Base-by-base conservation (phyloP, 345 rosid species). In the Diplotaxis tenuifolia region DNA sequence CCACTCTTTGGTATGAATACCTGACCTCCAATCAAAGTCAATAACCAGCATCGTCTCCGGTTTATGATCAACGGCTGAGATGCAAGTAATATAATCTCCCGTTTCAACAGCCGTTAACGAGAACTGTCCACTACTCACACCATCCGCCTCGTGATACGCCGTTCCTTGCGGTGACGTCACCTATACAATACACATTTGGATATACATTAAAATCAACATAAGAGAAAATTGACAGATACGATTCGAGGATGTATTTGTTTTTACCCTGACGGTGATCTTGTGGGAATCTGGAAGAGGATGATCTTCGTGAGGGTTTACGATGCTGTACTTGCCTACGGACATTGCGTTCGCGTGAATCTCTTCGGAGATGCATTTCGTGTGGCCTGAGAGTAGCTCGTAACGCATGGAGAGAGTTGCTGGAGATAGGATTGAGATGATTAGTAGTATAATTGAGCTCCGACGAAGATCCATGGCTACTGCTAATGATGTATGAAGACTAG, bases 11-110 rank as follows among this genome's bases (percentile, higher is more conserved):
- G 96, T 85, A 47, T 87, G 90, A 15, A 94, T 75, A 25, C 98
- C 98, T 10, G 88, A 78, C 74, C 78, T 91, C 98, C 97, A 94
- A 45, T 91, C 97, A 58, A 94, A 89, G 72, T 94, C 97, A 40
- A 94, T 63, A 20, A 78, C 78, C 75, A 88, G 4, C 29, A 74
- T 84, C 4, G 65, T 38, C 67, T 67, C 63, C 9, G 96, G 94
- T 7, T 72, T 54, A 57, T 89, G 96, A 73, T 82, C 86, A 57
- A 70, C 79, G 42, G 88, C 96, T 75, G 82, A 82, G 68, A 94
- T 89, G 82, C 97, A 94, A 22, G 85, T 71, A 78, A 81, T 78
- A 66, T 89, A 89, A 77, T 91, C 98, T 10, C 98, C 97, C 1
- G 84, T 74, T 76, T 91, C 97, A 14, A 79, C 69, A 65, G 90